A percentile compares a stretch with the other conserved stretches of the same genome.
phyloP scores from a whole-genome alignment of 2,329 filamentous ascomycete species.

The Hymenoscyphus infarciens region DNA sequence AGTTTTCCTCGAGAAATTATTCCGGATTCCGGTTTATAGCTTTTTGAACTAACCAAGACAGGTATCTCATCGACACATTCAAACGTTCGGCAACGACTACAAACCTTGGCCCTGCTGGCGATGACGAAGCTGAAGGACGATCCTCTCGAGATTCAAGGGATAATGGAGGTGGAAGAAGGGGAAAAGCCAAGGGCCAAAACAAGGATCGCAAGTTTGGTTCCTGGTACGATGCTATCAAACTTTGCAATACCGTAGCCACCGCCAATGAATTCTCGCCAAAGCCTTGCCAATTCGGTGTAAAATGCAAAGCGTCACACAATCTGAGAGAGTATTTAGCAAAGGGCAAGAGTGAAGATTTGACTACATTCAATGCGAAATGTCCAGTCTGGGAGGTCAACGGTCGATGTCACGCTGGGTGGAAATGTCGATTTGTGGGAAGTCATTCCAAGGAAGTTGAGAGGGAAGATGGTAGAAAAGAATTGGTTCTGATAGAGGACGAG shows the following conservation, averaged over 20 bases:
- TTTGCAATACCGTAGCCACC: constrained; percentile 72
- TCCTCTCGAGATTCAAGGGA: constrained; percentile 35
- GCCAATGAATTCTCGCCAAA: constrained; percentile 77
- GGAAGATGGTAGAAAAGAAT: constrained; percentile 77
- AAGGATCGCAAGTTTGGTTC: constrained; percentile 76
- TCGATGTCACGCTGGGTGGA: constrained; percentile 82
- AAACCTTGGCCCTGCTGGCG: constrained; percentile 33
- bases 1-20: constrained; percentile 15
- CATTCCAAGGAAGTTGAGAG: constrained; percentile 79
- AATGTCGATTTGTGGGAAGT: constrained; percentile 83
- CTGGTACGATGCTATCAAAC: constrained; percentile 70
- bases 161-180: constrained; percentile 46
- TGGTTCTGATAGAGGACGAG: constrained; percentile 61
- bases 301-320: constrained; percentile 80
- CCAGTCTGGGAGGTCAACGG: constrained; percentile 76
- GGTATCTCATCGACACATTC: constrained; percentile 32
- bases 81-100: constrained; percentile 10
- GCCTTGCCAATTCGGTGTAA: constrained; percentile 72
- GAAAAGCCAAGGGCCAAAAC: constrained; percentile 73
- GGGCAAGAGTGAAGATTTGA: constrained; percentile 75
- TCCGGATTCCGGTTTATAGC: neutral
- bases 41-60: constrained; percentile 10
- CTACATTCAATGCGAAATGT: constrained; percentile 72
- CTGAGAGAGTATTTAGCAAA: constrained; percentile 80
- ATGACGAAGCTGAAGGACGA: constrained; percentile 55